Evolutionary conservation across 345 rosid genomes (phyloP), one percentile per base, ranked within the genome.

Genomic region (Viola odorata): DNA sequence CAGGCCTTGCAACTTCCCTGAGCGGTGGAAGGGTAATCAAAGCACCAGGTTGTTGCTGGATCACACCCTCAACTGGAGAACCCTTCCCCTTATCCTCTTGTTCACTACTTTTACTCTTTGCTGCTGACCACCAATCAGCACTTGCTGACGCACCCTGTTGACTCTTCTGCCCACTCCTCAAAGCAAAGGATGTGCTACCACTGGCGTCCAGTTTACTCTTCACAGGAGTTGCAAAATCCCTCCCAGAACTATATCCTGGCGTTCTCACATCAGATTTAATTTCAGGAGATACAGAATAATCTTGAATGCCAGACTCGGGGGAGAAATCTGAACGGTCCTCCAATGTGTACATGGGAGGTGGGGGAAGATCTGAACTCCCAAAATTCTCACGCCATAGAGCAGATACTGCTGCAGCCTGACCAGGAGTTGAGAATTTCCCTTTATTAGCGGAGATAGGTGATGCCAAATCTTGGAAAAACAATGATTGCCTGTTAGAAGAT

Each of bases 351-450:
- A 90, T 72, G 4, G 99, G 99, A 65, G 97, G 99, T 0, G 99
- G 97, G 1, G 99, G 99, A 75, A 94, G 96, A 80, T 94, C 96
- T 0, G 96, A 83, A 53, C 84, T 84, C 57, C 89, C 86, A 4
- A 82, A 77, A 77, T 84, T 90, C 61, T 94, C 99, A n/a, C 91
- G 90, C 97, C 99, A 85, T 61, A 88, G 77, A n/a, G 99, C 87
- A 12, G 99, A 94, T 5, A 94, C 99, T 0, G 97, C 99, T 4
- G 99, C 95, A 42, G 89, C 85, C 65, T 94, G 97, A 1, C 89
- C 95, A 0, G 97, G 84, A 58, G 48, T 90, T 0, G 92, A 85
- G 72, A 90, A 90, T 55, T 86, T 94, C 6, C 91, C 91, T 69
- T 89, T 75, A 7, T 87, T 78, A 1, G 90, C 71, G 11, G 99